These are phyloP conservation scores for Aspergillus japonicus DNA, from an alignment of 2,329 filamentous ascomycete genomes.

Conservation along the genomic window DNA sequence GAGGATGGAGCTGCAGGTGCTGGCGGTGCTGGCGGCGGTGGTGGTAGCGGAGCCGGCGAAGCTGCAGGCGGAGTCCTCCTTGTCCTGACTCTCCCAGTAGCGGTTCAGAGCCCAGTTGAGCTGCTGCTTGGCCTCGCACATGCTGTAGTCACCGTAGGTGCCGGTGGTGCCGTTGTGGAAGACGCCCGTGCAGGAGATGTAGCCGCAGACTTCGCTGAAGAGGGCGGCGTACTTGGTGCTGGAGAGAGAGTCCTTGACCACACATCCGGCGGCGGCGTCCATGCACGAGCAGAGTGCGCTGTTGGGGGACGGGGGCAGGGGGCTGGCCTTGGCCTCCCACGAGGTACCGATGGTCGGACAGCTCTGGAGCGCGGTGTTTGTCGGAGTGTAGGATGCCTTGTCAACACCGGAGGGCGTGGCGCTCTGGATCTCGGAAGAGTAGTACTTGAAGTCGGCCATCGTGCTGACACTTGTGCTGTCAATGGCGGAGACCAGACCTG, in stretches of 20 bases:
- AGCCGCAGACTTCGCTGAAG: conserved; percentile 56
- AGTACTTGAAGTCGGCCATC: conserved; percentile 69
- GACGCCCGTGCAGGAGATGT: conserved; percentile 42
- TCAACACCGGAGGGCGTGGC: conserved; percentile 65
- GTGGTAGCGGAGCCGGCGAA: conserved; percentile 44
- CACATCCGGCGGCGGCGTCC: conserved; percentile 68
- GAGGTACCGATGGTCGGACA: conserved; percentile 65
- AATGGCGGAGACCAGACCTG: conserved; percentile 55
- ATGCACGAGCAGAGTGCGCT: conserved; percentile 78
- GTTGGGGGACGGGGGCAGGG: conserved; percentile 80
- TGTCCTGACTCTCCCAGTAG: conserved; percentile 44
- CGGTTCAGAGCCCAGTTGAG: conserved; percentile 47
- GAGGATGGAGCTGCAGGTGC: conserved; percentile 39
- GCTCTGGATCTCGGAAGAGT: conserved; percentile 66
- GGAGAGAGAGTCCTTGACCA: conserved; percentile 50
- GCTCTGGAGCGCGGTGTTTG: conserved; percentile 64
- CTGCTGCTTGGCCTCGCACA: conserved; percentile 44
- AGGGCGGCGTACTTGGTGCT: conserved; percentile 47
- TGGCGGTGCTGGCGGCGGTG: conserved; percentile 34
- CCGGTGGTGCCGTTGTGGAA: conserved; percentile 41
- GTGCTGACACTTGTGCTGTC: conserved; percentile 63
- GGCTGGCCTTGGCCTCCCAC: conserved; percentile 64
- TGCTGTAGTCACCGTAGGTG: conserved; percentile 47
- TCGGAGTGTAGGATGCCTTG: conserved; percentile 66
- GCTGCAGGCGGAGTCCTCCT: conserved; percentile 40